Conservation (phyloP, 352 stramenopile species). For the Phytophthora hibernalis region DNA sequence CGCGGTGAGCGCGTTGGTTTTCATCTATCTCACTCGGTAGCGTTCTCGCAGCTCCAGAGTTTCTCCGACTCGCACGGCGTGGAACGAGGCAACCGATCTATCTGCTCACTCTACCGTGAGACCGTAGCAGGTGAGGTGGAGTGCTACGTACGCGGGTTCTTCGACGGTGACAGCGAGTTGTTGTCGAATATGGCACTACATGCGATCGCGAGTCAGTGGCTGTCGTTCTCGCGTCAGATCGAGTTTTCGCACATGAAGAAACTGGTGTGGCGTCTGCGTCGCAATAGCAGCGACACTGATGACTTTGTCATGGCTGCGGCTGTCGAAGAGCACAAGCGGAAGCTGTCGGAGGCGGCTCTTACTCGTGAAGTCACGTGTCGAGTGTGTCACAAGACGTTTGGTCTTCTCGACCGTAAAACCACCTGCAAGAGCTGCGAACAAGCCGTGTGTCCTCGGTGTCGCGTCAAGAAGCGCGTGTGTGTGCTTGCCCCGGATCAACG, state of each 20-base stretch:
- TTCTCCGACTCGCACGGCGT: conserved; percentile 29
- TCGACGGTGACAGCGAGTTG: conserved; percentile 34
- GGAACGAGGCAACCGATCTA: conserved; percentile 28
- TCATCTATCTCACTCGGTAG: conserved; percentile 53
- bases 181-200: conserved; percentile 32
- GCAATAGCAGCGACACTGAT: conserved; percentile 12
- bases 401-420: conserved; percentile 30
- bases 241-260: conserved; percentile 44
- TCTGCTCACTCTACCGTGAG: conserved; percentile 30
- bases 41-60: conserved; percentile 23
- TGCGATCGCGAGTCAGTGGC: conserved; percentile 28
- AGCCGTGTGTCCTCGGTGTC: conserved; percentile 32
- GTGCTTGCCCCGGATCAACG: conserved; percentile 16
- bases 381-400: conserved; percentile 31
- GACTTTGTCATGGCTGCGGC: conserved; percentile 15
- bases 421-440: conserved; percentile 37
- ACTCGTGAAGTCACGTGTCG: conserved; percentile 14
- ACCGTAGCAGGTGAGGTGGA: conserved; percentile 16
- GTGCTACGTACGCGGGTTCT: conserved; percentile 44
- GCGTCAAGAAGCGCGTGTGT: conserved; percentile 36
- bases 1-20: conserved; percentile 45
- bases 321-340: conserved; percentile 10
- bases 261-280: conserved; percentile 25
- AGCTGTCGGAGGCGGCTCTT: conserved; percentile 18
- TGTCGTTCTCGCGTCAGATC: conserved; percentile 29